These are phyloP conservation scores for Dictyostelium intermedium DNA, from an alignment of 78 protist species.

Conservation along the genomic window DNA sequence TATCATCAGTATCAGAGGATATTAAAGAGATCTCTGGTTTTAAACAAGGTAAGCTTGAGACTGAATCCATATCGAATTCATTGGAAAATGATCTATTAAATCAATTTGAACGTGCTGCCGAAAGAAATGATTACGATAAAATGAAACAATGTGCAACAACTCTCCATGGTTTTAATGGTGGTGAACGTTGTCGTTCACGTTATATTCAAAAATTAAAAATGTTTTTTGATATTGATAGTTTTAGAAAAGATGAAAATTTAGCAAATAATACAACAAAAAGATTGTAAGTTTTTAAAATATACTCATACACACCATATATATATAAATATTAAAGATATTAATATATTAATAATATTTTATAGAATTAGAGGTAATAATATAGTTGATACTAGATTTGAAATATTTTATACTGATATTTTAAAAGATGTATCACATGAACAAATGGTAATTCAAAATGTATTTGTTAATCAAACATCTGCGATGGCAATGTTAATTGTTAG, in stretches of 20 bases:
- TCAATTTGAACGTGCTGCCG: slow-evolving; percentile 71
- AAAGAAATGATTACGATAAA: slow-evolving; percentile 51
- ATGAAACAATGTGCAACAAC: slow-evolving; percentile 73
- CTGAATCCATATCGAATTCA: slow-evolving; percentile 24
- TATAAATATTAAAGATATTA: not conserved
- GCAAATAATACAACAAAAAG: slow-evolving; percentile 33
- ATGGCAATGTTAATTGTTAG: slow-evolving; percentile 59
- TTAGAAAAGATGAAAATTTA: slow-evolving; percentile 43
- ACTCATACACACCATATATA: too few species aligned
- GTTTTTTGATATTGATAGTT: slow-evolving; percentile 48
- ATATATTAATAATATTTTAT: not conserved
- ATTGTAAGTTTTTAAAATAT: not conserved
- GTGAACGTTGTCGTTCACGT: slow-evolving; percentile 45
- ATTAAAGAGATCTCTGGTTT: slow-evolving; percentile 47
- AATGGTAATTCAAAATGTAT: slow-evolving; percentile 48
- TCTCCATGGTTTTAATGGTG: slow-evolving; percentile 53
- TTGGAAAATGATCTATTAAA: slow-evolving; percentile 52
- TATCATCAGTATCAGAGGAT: slow-evolving; percentile 58
- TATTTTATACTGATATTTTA: slow-evolving; percentile 34
- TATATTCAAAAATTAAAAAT: slow-evolving; percentile 58
- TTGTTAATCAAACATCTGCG: slow-evolving; percentile 63
- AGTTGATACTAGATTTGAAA: slow-evolving; percentile 36
- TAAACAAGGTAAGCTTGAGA: slow-evolving; percentile 39
- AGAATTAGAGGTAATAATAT: slow-evolving; percentile 6
- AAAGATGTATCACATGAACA: slow-evolving; percentile 54